Conservation (phyloP, 768 basidiomycete genomes). For the Xerocomellus amylosporus region DNA sequence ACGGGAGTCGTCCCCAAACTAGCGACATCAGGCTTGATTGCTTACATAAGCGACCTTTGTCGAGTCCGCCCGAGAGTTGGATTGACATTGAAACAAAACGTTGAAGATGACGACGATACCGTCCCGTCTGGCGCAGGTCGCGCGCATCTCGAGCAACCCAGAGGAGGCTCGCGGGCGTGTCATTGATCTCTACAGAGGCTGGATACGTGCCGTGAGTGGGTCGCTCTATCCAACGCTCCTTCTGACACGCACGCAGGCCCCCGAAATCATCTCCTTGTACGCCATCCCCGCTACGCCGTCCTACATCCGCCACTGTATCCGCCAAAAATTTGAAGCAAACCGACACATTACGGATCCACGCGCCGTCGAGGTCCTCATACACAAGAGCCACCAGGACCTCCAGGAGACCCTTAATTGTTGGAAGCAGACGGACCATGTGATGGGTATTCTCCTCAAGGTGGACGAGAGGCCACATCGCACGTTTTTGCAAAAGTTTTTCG, state of each 20-base stretch:
- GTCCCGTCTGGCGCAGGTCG: conserved; percentile 73
- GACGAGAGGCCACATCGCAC: conserved; percentile 48
- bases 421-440: conserved; percentile 83
- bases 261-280: conserved; percentile 82
- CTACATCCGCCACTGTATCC: conserved; percentile 75
- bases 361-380: conserved; percentile 80
- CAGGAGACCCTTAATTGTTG: conserved; percentile 95
- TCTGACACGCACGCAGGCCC: conserved; percentile 55
- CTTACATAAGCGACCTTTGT: conserved; percentile 17
- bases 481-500: conserved; percentile 83
- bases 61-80: conserved; percentile 6
- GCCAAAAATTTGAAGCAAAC: conserved; percentile 85
- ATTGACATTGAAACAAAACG: background rate
- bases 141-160: conserved; percentile 53
- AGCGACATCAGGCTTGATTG: background rate
- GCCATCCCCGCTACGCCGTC: conserved; percentile 76
- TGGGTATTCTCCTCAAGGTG: conserved; percentile 61
- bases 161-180: conserved; percentile 66
- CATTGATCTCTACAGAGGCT: conserved; percentile 82
- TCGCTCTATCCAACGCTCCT: no score
- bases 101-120: conserved; percentile 78
- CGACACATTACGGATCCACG: conserved; percentile 76
- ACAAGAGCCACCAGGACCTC: conserved; percentile 82
- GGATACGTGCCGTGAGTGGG: conserved; percentile 83
- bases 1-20: conserved; percentile 8